Evolutionary conservation across 768 basidiomycete species (phyloP).

Genomic region (Tylopilus sp.): DNA sequence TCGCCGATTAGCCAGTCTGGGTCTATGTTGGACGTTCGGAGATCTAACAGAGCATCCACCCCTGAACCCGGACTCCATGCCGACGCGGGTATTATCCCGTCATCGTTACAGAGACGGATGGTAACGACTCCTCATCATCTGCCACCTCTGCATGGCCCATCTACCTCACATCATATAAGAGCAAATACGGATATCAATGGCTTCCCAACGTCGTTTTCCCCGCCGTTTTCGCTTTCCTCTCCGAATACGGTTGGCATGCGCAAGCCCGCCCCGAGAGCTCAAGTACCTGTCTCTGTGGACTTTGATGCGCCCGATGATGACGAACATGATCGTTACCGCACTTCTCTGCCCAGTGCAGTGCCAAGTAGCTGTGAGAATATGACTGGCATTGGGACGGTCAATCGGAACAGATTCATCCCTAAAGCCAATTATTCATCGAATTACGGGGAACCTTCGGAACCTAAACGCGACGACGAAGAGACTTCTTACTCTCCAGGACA

Average conservation of each 20-base stretch:
- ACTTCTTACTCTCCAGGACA: conserved; percentile 16
- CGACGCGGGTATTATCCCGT: conserved; percentile 22
- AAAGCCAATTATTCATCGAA: conserved; percentile 14
- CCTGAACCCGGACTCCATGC: conserved; percentile 27
- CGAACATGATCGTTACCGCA: conserved; percentile 34
- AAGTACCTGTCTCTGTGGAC: conserved; percentile 57
- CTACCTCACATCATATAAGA: conserved; percentile 32
- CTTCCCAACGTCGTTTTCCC: conserved; percentile 14
- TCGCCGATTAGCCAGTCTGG: conserved; percentile 34
- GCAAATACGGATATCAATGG: conserved; percentile 33
- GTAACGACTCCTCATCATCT: conserved; percentile 31
- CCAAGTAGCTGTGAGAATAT: conserved; percentile 53
- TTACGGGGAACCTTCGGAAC: conserved; percentile 8
- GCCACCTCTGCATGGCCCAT: conserved; percentile 10
- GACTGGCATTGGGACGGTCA: conserved; percentile 58
- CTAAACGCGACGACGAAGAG: conserved; percentile 18
- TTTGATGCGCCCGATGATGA: conserved; percentile 37
- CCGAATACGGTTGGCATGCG: conserved; percentile 39
- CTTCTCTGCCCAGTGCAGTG: conserved; percentile 52
- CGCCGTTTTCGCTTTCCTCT: conserved; percentile 16
- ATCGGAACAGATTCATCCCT: conserved; percentile 25
- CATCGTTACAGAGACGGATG: conserved; percentile 31
- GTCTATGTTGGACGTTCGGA: conserved; percentile 36
- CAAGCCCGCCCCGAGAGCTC: conserved; percentile 62
- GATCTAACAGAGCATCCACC: conserved; percentile 32